Evolutionary conservation across 2,329 filamentous ascomycete genomes (phyloP).

Genomic region (Scopulariopsis brevicaulis): DNA sequence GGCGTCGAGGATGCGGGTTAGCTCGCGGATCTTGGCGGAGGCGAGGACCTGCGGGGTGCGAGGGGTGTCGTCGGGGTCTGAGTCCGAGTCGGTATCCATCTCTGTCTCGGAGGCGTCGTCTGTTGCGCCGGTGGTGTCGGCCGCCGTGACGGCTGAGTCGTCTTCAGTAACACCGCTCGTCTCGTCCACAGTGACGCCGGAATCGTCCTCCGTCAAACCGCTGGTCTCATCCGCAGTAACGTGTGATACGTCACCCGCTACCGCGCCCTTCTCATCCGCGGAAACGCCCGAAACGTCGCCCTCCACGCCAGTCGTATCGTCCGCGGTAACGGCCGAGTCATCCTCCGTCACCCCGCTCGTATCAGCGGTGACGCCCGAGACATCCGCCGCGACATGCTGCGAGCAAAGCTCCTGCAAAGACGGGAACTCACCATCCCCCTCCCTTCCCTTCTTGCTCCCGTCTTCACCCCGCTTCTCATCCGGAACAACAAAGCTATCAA

Average conservation of each 20-base stretch:
- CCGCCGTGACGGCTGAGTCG: background rate
- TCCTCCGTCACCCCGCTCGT: background rate
- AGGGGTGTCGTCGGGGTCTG: conserved; percentile 9
- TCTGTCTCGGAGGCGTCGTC: conserved; percentile 19
- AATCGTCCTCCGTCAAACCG: too few species aligned
- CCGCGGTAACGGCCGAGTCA: too few species aligned
- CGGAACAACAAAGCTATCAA: conserved; percentile 43
- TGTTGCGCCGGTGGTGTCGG: background rate
- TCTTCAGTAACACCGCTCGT: background rate
- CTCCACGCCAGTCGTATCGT: too few species aligned
- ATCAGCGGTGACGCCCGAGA: background rate
- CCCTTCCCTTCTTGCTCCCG: background rate
- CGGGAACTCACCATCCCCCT: conserved; percentile 13
- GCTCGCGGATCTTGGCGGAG: conserved; percentile 85
- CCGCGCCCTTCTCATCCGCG: background rate
- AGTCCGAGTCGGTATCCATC: conserved; percentile 18
- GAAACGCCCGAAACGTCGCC: conserved; percentile 6
- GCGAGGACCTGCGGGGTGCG: conserved; percentile 32
- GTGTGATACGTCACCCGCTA: too few species aligned
- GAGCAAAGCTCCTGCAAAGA: conserved; percentile 1
- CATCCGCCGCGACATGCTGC: conserved; percentile 6
- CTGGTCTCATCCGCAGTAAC: too few species aligned
- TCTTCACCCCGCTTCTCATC: conserved; percentile 25
- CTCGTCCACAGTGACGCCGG: too few species aligned
- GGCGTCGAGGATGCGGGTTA: conserved; percentile 67